Conservation (phyloP, 1,139 yeast species). For the Taphrina deformans region DNA sequence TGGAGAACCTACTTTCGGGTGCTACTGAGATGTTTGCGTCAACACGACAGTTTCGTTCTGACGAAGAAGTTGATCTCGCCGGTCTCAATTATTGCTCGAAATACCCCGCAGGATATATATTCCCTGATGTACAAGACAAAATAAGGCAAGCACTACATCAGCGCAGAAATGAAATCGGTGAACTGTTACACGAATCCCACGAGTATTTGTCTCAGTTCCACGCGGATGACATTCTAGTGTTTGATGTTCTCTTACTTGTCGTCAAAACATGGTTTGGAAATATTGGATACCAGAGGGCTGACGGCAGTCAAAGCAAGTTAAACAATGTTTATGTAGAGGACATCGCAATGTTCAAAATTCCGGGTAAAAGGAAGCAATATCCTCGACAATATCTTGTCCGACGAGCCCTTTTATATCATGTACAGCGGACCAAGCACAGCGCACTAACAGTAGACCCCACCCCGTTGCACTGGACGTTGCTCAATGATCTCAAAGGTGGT, state of each 20-base stretch:
- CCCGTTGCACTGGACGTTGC: conserved; percentile 60
- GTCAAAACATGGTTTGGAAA: conserved; percentile 81
- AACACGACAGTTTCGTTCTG: conserved; percentile 16
- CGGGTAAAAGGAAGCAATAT: conserved; percentile 64
- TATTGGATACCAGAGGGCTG: conserved; percentile 71
- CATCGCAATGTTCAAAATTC: conserved; percentile 52
- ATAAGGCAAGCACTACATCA: conserved; percentile 63
- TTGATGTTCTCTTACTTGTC: conserved; percentile 65
- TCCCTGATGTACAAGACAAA: conserved; percentile 58
- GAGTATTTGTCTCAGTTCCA: conserved; percentile 54
- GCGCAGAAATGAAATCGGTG: conserved; percentile 64
- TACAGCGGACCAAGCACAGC: conserved; percentile 70
- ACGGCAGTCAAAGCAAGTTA: conserved; percentile 57
- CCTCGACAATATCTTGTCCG: conserved; percentile 77
- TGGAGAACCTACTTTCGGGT: conserved; percentile 35
- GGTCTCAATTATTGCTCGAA: conserved; percentile 34
- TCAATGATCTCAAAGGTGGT: conserved; percentile 67
- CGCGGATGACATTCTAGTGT: conserved; percentile 68
- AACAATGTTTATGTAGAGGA: conserved; percentile 52
- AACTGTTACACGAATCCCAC: conserved; percentile 62
- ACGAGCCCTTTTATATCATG: conserved; percentile 74
- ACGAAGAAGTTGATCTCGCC: conserved; percentile 23
- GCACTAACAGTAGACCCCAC: conserved; percentile 75
- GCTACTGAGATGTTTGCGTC: conserved; percentile 39
- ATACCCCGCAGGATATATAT: conserved; percentile 52